phyloP scores from a whole-genome alignment of 2,329 filamentous ascomycete species.

The Sporothrix mexicana region DNA sequence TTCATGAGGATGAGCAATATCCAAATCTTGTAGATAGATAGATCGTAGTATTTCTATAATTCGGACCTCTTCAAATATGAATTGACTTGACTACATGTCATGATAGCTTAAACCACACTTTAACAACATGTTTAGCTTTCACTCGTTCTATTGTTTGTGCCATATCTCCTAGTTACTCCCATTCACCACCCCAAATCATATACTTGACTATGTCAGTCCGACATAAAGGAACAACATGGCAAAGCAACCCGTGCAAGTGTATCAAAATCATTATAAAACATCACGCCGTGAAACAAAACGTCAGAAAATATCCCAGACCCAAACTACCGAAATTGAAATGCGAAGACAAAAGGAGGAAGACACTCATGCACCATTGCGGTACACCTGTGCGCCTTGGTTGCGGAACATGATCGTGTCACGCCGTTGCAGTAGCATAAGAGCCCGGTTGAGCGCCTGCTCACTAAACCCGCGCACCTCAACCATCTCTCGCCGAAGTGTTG shows the following conservation, averaged over 20 bases:
- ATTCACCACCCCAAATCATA: neutral
- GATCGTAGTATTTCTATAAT: neutral
- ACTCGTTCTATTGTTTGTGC: neutral
- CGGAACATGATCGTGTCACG: conserved; percentile 85
- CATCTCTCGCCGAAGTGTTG: conserved; percentile 86
- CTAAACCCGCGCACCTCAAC: conserved; percentile 89
- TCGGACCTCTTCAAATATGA: neutral
- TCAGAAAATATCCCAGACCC: conserved; percentile 6
- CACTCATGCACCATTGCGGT: conserved; percentile 68
- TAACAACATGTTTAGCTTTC: neutral
- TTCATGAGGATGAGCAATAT: neutral
- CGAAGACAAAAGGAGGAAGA: neutral
- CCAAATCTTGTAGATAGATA: conserved; percentile 4
- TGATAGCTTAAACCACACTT: neutral
- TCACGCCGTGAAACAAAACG: conserved; percentile 9
- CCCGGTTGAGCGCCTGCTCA: conserved; percentile 83
- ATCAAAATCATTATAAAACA: conserved; percentile 27
- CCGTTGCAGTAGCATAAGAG: conserved; percentile 83
- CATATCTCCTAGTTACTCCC: neutral
- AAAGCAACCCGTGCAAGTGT: conserved; percentile 1
- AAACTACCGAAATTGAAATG: neutral
- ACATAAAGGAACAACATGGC: conserved; percentile 7
- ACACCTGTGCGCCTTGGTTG: conserved; percentile 76
- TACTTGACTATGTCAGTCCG: neutral
- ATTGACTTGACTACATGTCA: neutral